These are phyloP conservation scores for Staphylotrichum tortipilum DNA, from an alignment of 495 filamentous ascomycete genomes.

Conservation along the genomic window DNA sequence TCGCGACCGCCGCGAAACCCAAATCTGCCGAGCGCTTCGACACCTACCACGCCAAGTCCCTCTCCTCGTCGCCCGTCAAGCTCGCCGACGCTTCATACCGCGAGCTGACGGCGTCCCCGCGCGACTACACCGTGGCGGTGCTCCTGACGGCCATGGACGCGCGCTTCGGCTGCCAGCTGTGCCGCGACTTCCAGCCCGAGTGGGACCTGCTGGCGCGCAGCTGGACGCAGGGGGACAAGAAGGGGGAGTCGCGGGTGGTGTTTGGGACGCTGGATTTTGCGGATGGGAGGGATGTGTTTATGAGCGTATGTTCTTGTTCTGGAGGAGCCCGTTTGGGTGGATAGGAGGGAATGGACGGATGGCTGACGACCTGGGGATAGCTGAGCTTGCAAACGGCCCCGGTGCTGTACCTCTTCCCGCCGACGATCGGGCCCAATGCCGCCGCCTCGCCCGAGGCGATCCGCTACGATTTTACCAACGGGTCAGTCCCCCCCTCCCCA, in stretches of 20 bases:
- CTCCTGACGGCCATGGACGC: conserved; percentile 82
- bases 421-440: conserved; percentile 77
- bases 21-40: conserved; percentile 51
- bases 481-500: too few relatives aligned
- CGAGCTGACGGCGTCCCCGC: conserved; percentile 62
- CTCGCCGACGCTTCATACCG: conserved; percentile 68
- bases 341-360: too few relatives aligned
- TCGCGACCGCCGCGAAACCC: conserved; percentile 45
- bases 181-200: conserved; percentile 85
- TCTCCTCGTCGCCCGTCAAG: conserved; percentile 58
- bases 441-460: conserved; percentile 58
- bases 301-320: conserved; percentile 53
- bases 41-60: conserved; percentile 57
- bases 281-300: conserved; percentile 77
- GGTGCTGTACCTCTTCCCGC: conserved; percentile 78
- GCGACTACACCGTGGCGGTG: conserved; percentile 76
- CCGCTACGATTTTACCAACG: conserved; percentile 75
- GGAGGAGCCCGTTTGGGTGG: neutral
- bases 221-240: conserved; percentile 76
- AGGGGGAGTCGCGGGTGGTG: conserved; percentile 60
- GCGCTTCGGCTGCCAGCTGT: conserved; percentile 78
- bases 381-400: conserved; percentile 92
- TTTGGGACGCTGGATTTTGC: conserved; percentile 85
- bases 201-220: conserved; percentile 83
- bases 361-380: conserved; percentile 33